A percentile compares a stretch with the other conserved stretches of the same genome.
Evolutionary conservation across 192 early-diverging fungal species (phyloP).

Genomic region (Chytriomyces hyalinus): DNA sequence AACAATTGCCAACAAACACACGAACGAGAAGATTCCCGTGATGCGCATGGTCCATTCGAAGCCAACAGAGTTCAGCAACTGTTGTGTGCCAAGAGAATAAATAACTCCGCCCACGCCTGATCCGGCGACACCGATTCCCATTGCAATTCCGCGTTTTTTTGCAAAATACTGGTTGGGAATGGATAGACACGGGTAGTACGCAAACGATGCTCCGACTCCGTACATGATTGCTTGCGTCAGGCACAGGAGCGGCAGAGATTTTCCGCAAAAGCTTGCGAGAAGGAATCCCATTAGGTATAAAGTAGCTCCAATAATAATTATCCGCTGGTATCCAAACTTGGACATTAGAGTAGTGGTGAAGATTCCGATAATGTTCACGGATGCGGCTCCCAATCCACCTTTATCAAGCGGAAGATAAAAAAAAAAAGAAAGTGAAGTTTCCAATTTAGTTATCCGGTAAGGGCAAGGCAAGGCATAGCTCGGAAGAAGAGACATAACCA

Average conservation of each 20-base stretch:
- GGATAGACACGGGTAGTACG: conserved; percentile 66
- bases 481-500: not conserved
- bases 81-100: conserved; percentile 63
- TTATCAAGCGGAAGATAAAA: too few species aligned
- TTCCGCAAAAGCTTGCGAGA: conserved; percentile 29
- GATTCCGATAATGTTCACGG: not conserved
- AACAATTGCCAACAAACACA: conserved; percentile 42
- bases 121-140: conserved; percentile 74
- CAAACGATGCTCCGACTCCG: conserved; percentile 71
- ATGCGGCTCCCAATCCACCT: not conserved
- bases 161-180: conserved; percentile 74
- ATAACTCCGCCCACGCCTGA: conserved; percentile 74
- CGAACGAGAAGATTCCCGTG: conserved; percentile 61
- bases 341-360: conserved; percentile 27
- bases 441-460: not conserved
- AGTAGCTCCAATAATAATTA: conserved; percentile 52
- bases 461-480: not conserved
- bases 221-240: conserved; percentile 75
- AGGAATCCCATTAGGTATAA: conserved; percentile 38
- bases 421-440: too few species aligned
- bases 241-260: conserved; percentile 59
- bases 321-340: conserved; percentile 54
- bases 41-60: conserved; percentile 70
- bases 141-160: conserved; percentile 67
- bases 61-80: conserved; percentile 64